phyloP scores from a whole-genome alignment of 108 stramenopile genomes.

The Cyclostephanos tholiformis region DNA sequence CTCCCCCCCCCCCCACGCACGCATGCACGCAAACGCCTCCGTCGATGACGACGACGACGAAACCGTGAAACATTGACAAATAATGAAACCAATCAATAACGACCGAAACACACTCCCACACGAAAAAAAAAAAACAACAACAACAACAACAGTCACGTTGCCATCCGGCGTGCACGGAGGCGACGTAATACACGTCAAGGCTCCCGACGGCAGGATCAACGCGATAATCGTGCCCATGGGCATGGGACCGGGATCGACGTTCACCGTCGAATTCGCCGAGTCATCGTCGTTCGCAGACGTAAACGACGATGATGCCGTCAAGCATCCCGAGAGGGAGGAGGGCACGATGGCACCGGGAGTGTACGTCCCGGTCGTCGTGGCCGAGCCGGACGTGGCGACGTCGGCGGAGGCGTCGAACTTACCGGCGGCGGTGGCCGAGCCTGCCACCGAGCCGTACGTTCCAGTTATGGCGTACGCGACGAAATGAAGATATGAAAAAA shows the following conservation, averaged over 20 bases:
- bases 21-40: too few relatives aligned
- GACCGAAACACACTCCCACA: too few relatives aligned
- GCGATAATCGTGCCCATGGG: slow-evolving; percentile 77
- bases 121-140: too few relatives aligned
- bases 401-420: slow-evolving; percentile 18
- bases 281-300: too few relatives aligned
- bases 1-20: too few relatives aligned
- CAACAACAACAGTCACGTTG: slow-evolving; percentile 61
- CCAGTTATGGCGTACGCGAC: background rate
- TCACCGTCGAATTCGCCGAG: slow-evolving; percentile 87
- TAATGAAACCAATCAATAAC: too few relatives aligned
- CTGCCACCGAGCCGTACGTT: background rate
- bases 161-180: slow-evolving; percentile 71
- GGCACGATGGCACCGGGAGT: slow-evolving; percentile 39
- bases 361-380: slow-evolving; percentile 46
- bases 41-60: too few relatives aligned
- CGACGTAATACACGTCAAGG: slow-evolving; percentile 79
- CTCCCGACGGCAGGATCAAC: slow-evolving; percentile 80
- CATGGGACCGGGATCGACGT: slow-evolving; percentile 81
- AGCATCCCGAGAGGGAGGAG: slow-evolving; percentile 32
- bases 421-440: slow-evolving; percentile 11
- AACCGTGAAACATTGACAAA: too few relatives aligned
- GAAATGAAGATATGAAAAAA: too few relatives aligned
- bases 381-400: slow-evolving; percentile 29
- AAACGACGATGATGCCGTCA: too few relatives aligned